These are phyloP conservation scores for Dryadomyces quercus-mongolicae DNA, from an alignment of 2,329 filamentous ascomycete species.

Conservation along the genomic window DNA sequence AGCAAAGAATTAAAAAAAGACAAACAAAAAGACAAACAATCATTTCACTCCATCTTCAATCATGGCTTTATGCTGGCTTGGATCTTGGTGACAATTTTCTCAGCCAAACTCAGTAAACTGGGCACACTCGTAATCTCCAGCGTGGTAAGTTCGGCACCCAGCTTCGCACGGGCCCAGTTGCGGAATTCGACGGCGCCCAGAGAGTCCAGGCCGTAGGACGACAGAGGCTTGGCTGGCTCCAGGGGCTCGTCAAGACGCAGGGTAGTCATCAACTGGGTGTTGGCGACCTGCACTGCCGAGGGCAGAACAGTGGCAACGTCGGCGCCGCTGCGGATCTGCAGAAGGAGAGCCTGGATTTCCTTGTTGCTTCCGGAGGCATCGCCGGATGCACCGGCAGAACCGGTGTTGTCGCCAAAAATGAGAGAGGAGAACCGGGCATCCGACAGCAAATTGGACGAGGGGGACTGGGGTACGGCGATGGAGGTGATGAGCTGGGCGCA, in stretches of 20 bases:
- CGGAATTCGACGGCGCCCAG: conserved; percentile 31
- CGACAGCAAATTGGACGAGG: not conserved
- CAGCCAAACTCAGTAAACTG: not conserved
- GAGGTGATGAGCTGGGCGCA: not conserved
- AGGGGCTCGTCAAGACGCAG: not conserved
- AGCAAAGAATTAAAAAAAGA: not conserved
- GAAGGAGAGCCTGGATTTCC: not conserved
- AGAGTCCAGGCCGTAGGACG: conserved; percentile 26
- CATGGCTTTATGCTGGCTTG: not conserved
- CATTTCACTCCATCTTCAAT: not conserved
- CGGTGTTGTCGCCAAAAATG: not conserved
- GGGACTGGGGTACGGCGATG: not conserved
- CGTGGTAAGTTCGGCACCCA: not conserved
- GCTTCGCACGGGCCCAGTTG: not conserved
- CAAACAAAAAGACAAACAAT: too few relatives aligned
- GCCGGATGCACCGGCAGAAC: not conserved
- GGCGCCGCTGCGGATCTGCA: not conserved
- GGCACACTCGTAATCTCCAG: not conserved
- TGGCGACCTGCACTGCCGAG: not conserved
- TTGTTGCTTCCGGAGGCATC: not conserved
- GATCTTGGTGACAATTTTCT: not conserved
- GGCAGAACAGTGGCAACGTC: not conserved
- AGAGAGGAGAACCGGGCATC: not conserved
- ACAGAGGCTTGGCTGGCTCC: conserved; percentile 14
- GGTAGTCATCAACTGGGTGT: not conserved